Base-by-base conservation (phyloP, 2,329 filamentous ascomycete species). In the Fusarium chuoi region DNA sequence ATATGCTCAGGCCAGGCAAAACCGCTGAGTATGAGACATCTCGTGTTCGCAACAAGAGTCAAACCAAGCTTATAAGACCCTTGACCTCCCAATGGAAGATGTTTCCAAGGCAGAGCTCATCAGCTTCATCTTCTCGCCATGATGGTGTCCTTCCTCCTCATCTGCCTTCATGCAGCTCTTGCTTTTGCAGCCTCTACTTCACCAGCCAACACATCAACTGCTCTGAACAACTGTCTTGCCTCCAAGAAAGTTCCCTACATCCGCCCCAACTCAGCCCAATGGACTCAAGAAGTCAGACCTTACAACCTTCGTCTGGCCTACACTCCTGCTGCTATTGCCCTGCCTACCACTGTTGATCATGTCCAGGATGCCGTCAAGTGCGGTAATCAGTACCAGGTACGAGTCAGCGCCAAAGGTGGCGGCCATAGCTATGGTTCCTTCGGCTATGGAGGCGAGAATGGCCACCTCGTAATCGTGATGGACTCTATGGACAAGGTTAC, bases 371-470 rank as follows among this genome's bases (percentile, higher is more conserved):
- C 87, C 7, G 82, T 89, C 20, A 78, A 79, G 46, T 89, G 87
- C 64, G 87, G 86, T 3, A 76, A 77, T 3, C 73, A 82, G 30
- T 69, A 79, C 48, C 79, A 79, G 17, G 78, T 87, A 33, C 86
- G 87, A 54, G 85, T 89, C 6, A 87, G 87, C 48, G 81, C 87
- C 7, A 85, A 84, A 67, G 83, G 84, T 42, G 88, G 88, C 18
- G 88, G 88, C 0, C 88, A 89, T 75, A 86, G 84, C 45, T 89
- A 88, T 77, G 88, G 81, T 1, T 88, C 86, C 44, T 87, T 84
- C 62, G 85, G 85, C 67, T 80, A 81, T 17, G 84, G 84, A 3
- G 84, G 84, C 7, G 78, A 81, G 28, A 79, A 85, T 69, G 83
- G 84, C 2, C 81, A 82, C 18, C 74, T 86, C 22, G 79, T 86